Percentiles rank a stretch among this genome's conserved stretches.
phyloP scores from a whole-genome alignment of 2,329 filamentous ascomycete genomes.

The Fulvia fulva region DNA sequence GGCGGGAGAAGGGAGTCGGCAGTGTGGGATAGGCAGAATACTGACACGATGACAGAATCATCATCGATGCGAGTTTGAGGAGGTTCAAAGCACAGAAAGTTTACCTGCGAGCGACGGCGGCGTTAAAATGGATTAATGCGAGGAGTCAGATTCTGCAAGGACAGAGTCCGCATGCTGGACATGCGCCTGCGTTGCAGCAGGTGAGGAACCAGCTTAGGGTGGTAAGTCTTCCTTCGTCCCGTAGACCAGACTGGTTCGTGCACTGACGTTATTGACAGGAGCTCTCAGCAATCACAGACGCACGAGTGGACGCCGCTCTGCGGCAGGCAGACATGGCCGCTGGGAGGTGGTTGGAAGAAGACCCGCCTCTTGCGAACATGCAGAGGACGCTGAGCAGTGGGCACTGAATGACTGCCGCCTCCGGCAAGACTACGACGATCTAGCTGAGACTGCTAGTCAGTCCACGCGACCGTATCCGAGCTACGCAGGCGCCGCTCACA shows the following conservation, averaged over 20 bases:
- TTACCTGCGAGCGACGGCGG: slow-evolving; percentile 56
- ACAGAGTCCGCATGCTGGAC: slow-evolving; percentile 45
- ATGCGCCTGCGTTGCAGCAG: slow-evolving; percentile 47
- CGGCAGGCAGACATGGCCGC: slow-evolving; percentile 52
- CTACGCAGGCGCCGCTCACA: slow-evolving; percentile 6
- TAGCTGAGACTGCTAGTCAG: neutral
- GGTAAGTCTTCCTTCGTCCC: slow-evolving; percentile 20
- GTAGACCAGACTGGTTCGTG: too few relatives aligned
- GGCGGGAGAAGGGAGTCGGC: neutral
- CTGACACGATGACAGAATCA: slow-evolving; percentile 45
- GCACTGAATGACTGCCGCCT: neutral
- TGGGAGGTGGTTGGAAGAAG: slow-evolving; percentile 60
- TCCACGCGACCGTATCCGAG: neutral
- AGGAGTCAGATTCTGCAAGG: slow-evolving; percentile 51
- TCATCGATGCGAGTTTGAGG: slow-evolving; percentile 56
- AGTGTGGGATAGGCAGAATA: neutral
- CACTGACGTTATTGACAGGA: slow-evolving; percentile 42
- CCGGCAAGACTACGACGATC: neutral
- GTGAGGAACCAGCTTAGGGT: slow-evolving; percentile 46
- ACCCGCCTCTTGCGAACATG: slow-evolving; percentile 49
- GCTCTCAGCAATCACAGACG: slow-evolving; percentile 54
- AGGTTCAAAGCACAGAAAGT: slow-evolving; percentile 60
- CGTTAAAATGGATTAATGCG: slow-evolving; percentile 55
- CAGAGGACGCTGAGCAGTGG: slow-evolving; percentile 11
- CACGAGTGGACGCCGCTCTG: slow-evolving; percentile 53